These are phyloP conservation scores for Kodamaea laetipori DNA, from an alignment of 805 yeast genomes.

Conservation along the genomic window DNA sequence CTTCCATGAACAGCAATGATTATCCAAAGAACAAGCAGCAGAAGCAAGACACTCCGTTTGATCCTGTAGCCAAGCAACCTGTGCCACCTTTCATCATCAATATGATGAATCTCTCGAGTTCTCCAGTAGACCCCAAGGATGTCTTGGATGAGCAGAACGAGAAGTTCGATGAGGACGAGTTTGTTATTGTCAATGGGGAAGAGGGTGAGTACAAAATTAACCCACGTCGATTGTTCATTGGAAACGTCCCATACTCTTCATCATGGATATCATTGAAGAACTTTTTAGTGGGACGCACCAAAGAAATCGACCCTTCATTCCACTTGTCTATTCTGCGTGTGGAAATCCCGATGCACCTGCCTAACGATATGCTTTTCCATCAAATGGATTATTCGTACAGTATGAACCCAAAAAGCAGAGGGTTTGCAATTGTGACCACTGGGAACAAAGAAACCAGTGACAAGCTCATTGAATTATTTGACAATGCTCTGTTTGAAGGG, in stretches of 20 bases:
- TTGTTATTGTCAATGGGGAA: slow-evolving; percentile 1
- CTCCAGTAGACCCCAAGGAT: neutral
- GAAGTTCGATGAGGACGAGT: slow-evolving; percentile 1
- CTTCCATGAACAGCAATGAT: slow-evolving; percentile 8
- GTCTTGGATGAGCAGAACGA: neutral
- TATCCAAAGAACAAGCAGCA: neutral
- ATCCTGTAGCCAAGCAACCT: slow-evolving; percentile 15
- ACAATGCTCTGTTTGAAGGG: slow-evolving; percentile 59
- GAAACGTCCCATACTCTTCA: slow-evolving; percentile 55
- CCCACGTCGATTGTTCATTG: slow-evolving; percentile 51
- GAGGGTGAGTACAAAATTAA: slow-evolving; percentile 37
- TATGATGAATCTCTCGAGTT: slow-evolving; percentile 14
- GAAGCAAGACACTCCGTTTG: neutral
- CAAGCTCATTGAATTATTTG: slow-evolving; percentile 50
- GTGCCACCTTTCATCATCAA: slow-evolving; percentile 32
- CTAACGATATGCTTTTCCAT: slow-evolving; percentile 5
- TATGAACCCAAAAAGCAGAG: slow-evolving; percentile 37
- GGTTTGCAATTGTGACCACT: slow-evolving; percentile 66
- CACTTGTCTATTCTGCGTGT: slow-evolving; percentile 34
- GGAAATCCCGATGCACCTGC: slow-evolving; percentile 42
- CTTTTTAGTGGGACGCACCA: slow-evolving; percentile 26
- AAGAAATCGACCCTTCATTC: slow-evolving; percentile 30
- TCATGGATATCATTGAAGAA: slow-evolving; percentile 37
- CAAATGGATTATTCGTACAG: slow-evolving; percentile 5
- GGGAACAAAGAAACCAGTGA: slow-evolving; percentile 48